A percentile compares a stretch with the other conserved stretches of the same genome.
These are phyloP conservation scores for Leccinellum luteum DNA, from an alignment of 768 basidiomycete species.

Conservation along the genomic window DNA sequence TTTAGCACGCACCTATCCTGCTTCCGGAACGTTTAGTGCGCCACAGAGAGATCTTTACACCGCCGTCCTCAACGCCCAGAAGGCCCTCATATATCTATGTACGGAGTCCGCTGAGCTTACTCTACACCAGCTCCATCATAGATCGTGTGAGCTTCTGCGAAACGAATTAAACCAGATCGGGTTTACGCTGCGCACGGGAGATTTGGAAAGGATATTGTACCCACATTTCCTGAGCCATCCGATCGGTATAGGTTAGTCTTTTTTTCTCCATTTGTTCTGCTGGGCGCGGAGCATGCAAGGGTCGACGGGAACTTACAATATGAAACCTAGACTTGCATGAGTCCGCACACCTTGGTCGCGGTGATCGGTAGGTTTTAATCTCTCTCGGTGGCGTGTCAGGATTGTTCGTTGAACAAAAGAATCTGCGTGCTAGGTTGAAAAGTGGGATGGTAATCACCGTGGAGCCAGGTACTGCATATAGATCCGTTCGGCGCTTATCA, in stretches of 20 bases:
- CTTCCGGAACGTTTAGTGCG: constrained; percentile 71
- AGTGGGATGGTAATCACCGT: constrained; percentile 91
- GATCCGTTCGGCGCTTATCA: constrained; percentile 8
- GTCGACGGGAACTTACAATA: constrained; percentile 9
- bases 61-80: constrained; percentile 72
- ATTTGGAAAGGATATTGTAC: constrained; percentile 73
- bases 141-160: constrained; percentile 63
- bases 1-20: constrained; percentile 84
- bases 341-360: constrained; percentile 58
- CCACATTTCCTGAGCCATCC: constrained; percentile 93
- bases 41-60: constrained; percentile 85
- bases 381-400: background rate
- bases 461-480: constrained; percentile 61
- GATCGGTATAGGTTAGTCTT: constrained; percentile 74
- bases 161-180: constrained; percentile 70
- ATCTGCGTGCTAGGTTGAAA: constrained; percentile 48
- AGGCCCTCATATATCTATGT: constrained; percentile 60
- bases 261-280: background rate
- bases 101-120: constrained; percentile 53
- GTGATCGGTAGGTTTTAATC: constrained; percentile 43
- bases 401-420: constrained; percentile 7
- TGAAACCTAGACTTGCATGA: constrained; percentile 79
- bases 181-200: constrained; percentile 41
- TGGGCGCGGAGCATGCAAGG: constrained; percentile 1
- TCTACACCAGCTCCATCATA: constrained; percentile 74